Evolutionary conservation across 2,329 filamentous ascomycete species (phyloP), one percentile per base, ranked within the genome.

Genomic region (Fusarium stilboides): DNA sequence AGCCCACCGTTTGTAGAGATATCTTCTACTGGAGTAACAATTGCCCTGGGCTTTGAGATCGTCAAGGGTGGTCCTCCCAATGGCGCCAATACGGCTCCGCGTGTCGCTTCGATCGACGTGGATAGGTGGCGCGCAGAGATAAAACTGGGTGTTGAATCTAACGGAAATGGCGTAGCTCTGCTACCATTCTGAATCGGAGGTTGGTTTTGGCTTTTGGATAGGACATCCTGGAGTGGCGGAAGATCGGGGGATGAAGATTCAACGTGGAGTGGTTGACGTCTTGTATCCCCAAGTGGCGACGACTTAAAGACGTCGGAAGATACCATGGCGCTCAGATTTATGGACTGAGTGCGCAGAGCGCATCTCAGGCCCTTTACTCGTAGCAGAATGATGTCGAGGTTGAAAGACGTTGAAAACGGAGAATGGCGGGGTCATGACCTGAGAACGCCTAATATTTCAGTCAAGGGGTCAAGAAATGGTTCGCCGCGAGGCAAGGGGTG

Each of bases 191-290:
- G 74, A 12, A 82, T 62, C 2, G 78, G 42, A 5, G 80, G 71
- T 13, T 71, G 78, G 26, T 71, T 79, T 13, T 72, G 67, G 24
- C 63, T 67, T 42, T 81, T 83, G 4, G 80, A 77, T 2, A 86
- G 68, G 12, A 89, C 74, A 4, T 88, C 82, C 37, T 80, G 79
- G 0, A 89, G 76, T 1, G 86, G 82, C 5, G 87, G 87, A 1
- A 89, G 76, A n/a, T 81, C 81, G n/a, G 87, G 86, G 6, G 87
- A 88, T 1, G 86, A 88, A 0, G 86, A 86, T 10, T 74, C 65
- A 31, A 77, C 58, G 31, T 77, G 69, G 19, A 77, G 70, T 12
- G 58, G 79, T 72, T 57, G 76, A 64, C 57, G 78, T 70, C 68
- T 79, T 75, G 78, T 65, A 50, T 70, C 77, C 58, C 77, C 70